Percentiles rank a stretch among this genome's conserved stretches.
phyloP scores from a whole-genome alignment of 257 asterid genomes.

The Capsicum baccatum region DNA sequence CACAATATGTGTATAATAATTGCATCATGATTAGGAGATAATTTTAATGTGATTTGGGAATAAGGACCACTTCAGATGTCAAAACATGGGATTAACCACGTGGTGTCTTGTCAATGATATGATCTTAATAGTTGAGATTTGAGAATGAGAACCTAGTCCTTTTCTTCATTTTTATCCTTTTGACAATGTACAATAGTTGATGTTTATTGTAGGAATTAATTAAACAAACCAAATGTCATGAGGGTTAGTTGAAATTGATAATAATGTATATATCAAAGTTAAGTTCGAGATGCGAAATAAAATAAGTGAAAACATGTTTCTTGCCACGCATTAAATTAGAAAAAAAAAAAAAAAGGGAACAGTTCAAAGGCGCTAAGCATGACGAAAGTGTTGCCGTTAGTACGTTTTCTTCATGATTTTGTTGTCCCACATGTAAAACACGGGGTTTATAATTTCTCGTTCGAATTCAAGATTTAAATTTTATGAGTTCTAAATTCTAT shows the following conservation, averaged over 20 bases:
- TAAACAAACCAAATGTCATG: constrained; percentile 1
- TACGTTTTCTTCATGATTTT: neutral
- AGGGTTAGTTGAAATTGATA: neutral
- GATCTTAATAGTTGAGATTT: neutral
- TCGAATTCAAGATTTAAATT: neutral
- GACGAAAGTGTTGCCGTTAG: constrained; percentile 23
- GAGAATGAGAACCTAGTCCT: neutral
- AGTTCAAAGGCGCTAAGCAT: constrained; percentile 23
- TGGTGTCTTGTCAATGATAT: neutral
- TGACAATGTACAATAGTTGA: neutral
- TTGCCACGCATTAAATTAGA: constrained; percentile 29
- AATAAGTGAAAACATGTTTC: constrained; percentile 16
- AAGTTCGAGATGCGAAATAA: neutral
- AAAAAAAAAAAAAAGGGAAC: neutral
- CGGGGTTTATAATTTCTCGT: neutral
- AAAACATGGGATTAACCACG: constrained; percentile 24
- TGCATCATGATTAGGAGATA: constrained; percentile 6
- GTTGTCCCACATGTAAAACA: neutral
- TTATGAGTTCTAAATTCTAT: neutral
- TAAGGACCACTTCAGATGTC: constrained; percentile 25
- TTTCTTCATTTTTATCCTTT: neutral
- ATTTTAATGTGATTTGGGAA: neutral
- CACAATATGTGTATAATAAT: neutral
- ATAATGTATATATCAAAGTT: neutral
- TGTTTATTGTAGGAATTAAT: neutral